Evolutionary conservation across 2,329 filamentous ascomycete species (phyloP), one percentile per base, ranked within the genome.

Genomic region (Arachnomyces sp.): DNA sequence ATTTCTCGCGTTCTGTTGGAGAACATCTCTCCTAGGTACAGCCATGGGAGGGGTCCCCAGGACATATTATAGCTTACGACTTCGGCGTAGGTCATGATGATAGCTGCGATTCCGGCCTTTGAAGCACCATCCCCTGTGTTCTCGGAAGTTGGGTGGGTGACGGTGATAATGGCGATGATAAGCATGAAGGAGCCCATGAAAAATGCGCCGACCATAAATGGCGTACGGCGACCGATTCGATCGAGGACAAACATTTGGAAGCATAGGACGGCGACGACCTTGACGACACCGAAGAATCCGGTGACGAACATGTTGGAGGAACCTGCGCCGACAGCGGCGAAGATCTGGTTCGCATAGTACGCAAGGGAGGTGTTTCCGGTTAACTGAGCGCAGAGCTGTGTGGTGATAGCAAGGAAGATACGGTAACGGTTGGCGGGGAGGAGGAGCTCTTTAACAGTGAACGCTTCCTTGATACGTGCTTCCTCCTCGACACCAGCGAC

Each of bases 121-220:
- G 66, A 59, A 1, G 65, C 44, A 1, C 50, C 49, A 7, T 52
- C 48, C 7, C 44, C 55, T 0, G 58, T 60, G 13, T 62, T 41
- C 2, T 52, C 47, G 7, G 52, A 35, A 34, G 65, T 63, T 2
- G 69, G 70, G 47, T 68, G 61, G 1, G 60, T 68, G 16, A 63
- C 62, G 12, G 70, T 62, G n/a, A 74, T 59, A n/a, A 63, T 58
- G 9, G 67, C 65, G 30, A 74, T 67, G 37, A 73, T 70, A 37
- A 74, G 65, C 70, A 74, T 73, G 51, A 70, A 73, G 0, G 56
- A 55, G 25, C 67, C 70, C 71, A 75, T 74, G 30, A 68, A 61
- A 33, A 66, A 62, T 0, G 71, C 65, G 1, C 71, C 72, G 2
- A 53, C 57, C 18, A 75, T 60, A n/a, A 76, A 66, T 0, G 70